Percentiles rank a stretch among this genome's conserved stretches.
phyloP scores from a whole-genome alignment of 805 yeast genomes.

The Candida ulmi region DNA sequence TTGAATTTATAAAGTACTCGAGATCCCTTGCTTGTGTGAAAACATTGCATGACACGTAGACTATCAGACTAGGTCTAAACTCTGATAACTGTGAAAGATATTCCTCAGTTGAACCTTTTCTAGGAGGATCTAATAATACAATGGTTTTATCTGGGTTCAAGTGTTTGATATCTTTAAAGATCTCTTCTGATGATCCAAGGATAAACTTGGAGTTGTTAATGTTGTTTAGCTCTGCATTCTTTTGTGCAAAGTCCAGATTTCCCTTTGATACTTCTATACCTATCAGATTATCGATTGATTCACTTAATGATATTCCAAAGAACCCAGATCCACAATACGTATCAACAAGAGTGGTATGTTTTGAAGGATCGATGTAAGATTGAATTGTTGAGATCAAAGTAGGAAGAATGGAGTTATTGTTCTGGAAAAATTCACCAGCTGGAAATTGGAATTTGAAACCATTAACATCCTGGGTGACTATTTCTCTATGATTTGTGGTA shows the following conservation, averaged over 20 bases:
- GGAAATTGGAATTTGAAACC: slow-evolving; percentile 77
- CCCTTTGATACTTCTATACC: slow-evolving; percentile 95
- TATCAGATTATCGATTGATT: slow-evolving; percentile 65
- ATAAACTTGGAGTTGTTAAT: slow-evolving; percentile 73
- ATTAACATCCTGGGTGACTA: slow-evolving; percentile 66
- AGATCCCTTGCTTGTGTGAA: slow-evolving; percentile 97
- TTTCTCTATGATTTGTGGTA: slow-evolving; percentile 68
- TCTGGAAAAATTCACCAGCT: slow-evolving; percentile 96
- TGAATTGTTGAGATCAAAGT: slow-evolving; percentile 73
- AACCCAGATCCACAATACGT: slow-evolving; percentile 96
- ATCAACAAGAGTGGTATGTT: slow-evolving; percentile 68
- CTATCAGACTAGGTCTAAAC: slow-evolving; percentile 75
- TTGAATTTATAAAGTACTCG: slow-evolving; percentile 65
- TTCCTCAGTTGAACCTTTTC: slow-evolving; percentile 89
- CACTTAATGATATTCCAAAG: slow-evolving; percentile 77
- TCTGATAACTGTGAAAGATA: slow-evolving; percentile 80
- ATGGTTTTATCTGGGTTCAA: slow-evolving; percentile 65
- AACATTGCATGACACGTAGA: slow-evolving; percentile 92
- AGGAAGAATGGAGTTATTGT: slow-evolving; percentile 88
- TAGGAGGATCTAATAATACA: slow-evolving; percentile 91
- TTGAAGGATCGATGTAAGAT: slow-evolving; percentile 45
- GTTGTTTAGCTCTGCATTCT: slow-evolving; percentile 69
- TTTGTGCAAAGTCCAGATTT: slow-evolving; percentile 77
- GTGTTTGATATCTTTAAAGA: slow-evolving; percentile 56
- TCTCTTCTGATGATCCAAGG: slow-evolving; percentile 86